A percentile compares a stretch with the other conserved stretches of the same genome.
These are phyloP conservation scores for Pseudotsuga menziesii DNA, from an alignment of 75 land plant genomes.

Conservation along the genomic window DNA sequence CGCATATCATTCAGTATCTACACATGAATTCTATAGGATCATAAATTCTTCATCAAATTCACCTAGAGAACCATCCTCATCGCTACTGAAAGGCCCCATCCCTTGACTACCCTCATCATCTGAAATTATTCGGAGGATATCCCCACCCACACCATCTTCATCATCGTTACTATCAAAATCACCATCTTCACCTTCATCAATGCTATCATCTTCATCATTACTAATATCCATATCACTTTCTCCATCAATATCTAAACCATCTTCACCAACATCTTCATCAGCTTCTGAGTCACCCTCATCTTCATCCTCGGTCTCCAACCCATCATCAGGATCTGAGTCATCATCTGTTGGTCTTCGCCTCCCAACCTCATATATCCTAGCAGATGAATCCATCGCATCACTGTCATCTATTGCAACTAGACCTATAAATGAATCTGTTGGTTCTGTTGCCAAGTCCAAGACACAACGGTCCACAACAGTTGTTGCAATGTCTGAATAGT, in stretches of 20 bases:
- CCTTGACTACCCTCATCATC: slow-evolving; percentile 58
- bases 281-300: slow-evolving; percentile 75
- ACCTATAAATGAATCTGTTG: slow-evolving; percentile 84
- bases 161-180: slow-evolving; percentile 45
- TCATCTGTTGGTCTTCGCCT: slow-evolving; percentile 90
- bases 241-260: slow-evolving; percentile 40
- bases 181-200: slow-evolving; percentile 33
- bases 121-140: slow-evolving; percentile 42
- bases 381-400: slow-evolving; percentile 73
- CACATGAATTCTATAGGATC: neutral
- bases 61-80: slow-evolving; percentile 29
- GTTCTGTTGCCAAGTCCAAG: slow-evolving; percentile 87
- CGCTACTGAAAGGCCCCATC: slow-evolving; percentile 47
- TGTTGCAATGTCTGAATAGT: slow-evolving; percentile 94
- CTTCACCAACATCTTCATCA: slow-evolving; percentile 48
- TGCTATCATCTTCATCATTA: slow-evolving; percentile 66
- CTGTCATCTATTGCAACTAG: slow-evolving; percentile 79
- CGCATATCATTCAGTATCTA: neutral
- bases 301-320: slow-evolving; percentile 69
- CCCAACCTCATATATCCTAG: slow-evolving; percentile 91
- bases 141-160: slow-evolving; percentile 39
- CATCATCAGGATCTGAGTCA: slow-evolving; percentile 99
- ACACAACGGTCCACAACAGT: slow-evolving; percentile 90
- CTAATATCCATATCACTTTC: slow-evolving; percentile 57
- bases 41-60: slow-evolving; percentile 10